phyloP scores from a whole-genome alignment of 495 filamentous ascomycete species.

The Acidiella bohemica region DNA sequence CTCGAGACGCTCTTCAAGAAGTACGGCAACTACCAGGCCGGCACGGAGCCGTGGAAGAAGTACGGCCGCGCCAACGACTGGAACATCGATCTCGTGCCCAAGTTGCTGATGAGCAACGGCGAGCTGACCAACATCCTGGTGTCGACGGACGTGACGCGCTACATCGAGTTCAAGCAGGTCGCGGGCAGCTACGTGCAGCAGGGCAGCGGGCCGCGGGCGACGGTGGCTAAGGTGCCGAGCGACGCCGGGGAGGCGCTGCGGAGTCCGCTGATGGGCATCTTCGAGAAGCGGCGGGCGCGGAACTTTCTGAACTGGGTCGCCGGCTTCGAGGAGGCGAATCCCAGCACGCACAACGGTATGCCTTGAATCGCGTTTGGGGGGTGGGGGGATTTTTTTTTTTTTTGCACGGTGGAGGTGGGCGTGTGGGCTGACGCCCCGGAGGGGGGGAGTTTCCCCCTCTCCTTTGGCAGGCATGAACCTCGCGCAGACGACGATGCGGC shows the following conservation, averaged over 20 bases:
- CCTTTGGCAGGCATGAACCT: conserved; percentile 79
- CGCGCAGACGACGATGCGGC: conserved; percentile 70
- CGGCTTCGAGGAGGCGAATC: conserved; percentile 70
- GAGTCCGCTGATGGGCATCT: conserved; percentile 90
- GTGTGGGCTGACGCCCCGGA: no score
- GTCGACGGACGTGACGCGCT: conserved; percentile 90
- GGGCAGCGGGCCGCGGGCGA: conserved; percentile 61
- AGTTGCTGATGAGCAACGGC: conserved; percentile 95
- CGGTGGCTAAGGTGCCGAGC: conserved; percentile 91
- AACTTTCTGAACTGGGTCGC: conserved; percentile 96
- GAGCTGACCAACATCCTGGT: conserved; percentile 97
- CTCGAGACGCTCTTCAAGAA: conserved; percentile 95
- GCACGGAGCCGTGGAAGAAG: conserved; percentile 93
- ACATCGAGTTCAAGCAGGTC: conserved; percentile 97
- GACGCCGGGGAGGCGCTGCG: conserved; percentile 81
- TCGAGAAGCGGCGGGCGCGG: conserved; percentile 95
- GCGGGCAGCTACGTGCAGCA: conserved; percentile 96
- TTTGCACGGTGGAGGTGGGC: no score
- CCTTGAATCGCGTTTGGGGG: neutral
- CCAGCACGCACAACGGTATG: conserved; percentile 75
- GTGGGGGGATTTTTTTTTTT: neutral
- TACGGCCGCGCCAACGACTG: conserved; percentile 94
- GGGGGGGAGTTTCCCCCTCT: no score
- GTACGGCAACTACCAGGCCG: conserved; percentile 66
- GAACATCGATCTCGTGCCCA: conserved; percentile 97